Evolutionary conservation across 148 eudicot species (phyloP).

Genomic region (Rhododendron kiyosumense): DNA sequence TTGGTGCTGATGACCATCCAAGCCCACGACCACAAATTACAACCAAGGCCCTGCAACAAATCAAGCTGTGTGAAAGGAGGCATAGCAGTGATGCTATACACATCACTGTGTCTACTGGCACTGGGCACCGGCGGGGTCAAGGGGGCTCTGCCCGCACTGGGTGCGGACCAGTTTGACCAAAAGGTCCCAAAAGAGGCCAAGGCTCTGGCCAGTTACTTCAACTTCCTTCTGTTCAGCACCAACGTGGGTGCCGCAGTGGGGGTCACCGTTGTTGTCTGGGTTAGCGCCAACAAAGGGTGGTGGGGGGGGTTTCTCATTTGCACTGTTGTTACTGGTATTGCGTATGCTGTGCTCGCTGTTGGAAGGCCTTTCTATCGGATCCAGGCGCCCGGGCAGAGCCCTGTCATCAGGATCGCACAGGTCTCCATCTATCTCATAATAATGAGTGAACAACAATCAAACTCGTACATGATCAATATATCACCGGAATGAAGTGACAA

Average conservation of each 20-base stretch:
- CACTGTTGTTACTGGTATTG: constrained; percentile 14
- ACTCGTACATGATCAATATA: neutral
- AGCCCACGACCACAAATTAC: constrained; percentile 27
- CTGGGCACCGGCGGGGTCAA: constrained; percentile 41
- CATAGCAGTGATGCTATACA: constrained; percentile 31
- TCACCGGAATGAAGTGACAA: neutral
- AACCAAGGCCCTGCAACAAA: constrained; percentile 29
- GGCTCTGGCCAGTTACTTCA: constrained; percentile 39
- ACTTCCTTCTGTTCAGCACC: constrained; percentile 35
- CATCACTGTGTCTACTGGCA: constrained; percentile 34
- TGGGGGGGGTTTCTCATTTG: constrained; percentile 40
- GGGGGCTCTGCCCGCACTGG: constrained; percentile 40
- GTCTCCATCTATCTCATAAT: constrained; percentile 11
- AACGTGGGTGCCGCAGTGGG: constrained; percentile 30
- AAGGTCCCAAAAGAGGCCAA: constrained; percentile 37
- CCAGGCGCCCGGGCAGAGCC: constrained; percentile 30
- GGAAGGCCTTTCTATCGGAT: constrained; percentile 40
- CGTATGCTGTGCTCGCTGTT: constrained; percentile 16
- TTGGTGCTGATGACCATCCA: constrained; percentile 43
- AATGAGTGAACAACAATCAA: no score
- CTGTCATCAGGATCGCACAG: constrained; percentile 31
- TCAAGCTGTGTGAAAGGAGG: constrained; percentile 32
- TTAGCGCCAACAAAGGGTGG: constrained; percentile 33
- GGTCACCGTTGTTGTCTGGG: constrained; percentile 38
- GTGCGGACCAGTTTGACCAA: constrained; percentile 43